These are phyloP conservation scores for Psidium guajava DNA, from an alignment of 345 rosid genomes.

Conservation along the genomic window DNA sequence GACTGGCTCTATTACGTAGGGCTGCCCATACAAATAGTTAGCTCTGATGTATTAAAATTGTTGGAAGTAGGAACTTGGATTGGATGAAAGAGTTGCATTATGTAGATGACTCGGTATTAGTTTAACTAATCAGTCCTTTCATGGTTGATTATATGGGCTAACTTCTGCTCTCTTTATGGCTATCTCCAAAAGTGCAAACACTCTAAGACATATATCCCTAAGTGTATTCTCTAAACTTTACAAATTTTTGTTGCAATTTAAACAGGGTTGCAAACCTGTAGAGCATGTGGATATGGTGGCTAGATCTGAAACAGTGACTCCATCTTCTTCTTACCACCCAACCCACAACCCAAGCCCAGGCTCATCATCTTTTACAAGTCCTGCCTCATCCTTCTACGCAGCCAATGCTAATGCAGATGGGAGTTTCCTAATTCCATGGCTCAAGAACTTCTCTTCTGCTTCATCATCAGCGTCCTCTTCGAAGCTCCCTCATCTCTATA, in stretches of 20 bases:
- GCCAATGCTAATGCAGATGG: constrained; percentile 54
- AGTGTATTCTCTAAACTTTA: background rate
- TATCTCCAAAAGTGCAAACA: background rate
- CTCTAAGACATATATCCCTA: background rate
- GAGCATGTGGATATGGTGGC: constrained; percentile 65
- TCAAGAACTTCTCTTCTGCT: constrained; percentile 78
- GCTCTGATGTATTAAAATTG: background rate
- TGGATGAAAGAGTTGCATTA: background rate
- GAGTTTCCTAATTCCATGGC: constrained; percentile 87
- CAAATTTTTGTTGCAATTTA: background rate
- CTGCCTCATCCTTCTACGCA: constrained; percentile 58
- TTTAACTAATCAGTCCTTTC: background rate
- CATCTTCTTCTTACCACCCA: constrained; percentile 74
- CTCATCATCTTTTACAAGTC: constrained; percentile 88
- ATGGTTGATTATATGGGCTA: background rate
- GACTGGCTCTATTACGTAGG: background rate
- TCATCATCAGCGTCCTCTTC: constrained; percentile 83
- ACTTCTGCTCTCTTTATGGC: background rate
- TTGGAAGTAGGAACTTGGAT: background rate
- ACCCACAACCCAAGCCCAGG: constrained; percentile 83
- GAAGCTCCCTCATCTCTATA: constrained; percentile 55
- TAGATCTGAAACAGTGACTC: constrained; percentile 70
- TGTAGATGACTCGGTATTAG: background rate
- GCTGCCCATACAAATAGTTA: background rate
- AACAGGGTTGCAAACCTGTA: constrained; percentile 83